Conservation (phyloP, 129 eudicot species). For the Chrysanthemum lavandulifolium region DNA sequence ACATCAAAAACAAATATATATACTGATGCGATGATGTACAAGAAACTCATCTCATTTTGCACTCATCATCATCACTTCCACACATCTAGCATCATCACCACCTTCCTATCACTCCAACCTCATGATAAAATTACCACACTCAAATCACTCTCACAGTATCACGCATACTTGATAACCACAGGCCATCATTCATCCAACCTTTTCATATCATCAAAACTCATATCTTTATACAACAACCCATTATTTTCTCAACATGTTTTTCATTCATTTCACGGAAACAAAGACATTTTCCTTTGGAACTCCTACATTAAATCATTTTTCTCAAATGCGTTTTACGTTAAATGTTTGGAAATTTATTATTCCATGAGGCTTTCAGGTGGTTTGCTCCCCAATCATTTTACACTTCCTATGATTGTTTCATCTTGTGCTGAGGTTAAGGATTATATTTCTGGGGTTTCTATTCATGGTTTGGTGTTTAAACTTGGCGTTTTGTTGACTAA, state of each 20-base stretch:
- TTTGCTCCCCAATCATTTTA: constrained; percentile 52
- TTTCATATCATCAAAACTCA: constrained; percentile 73
- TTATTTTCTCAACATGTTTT: constrained; percentile 44
- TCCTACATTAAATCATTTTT: constrained; percentile 71
- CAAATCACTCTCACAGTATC: constrained; percentile 40
- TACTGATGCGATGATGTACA: constrained; percentile 13
- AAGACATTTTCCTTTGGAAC: constrained; percentile 74
- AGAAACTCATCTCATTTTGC: constrained; percentile 8
- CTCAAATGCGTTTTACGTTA: constrained; percentile 42
- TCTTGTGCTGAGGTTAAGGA: constrained; percentile 65
- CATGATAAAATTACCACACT: constrained; percentile 16
- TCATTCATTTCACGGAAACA: constrained; percentile 31
- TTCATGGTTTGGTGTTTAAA: constrained; percentile 71
- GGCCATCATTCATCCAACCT: constrained; percentile 51
- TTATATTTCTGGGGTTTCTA: constrained; percentile 28
- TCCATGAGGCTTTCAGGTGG: constrained; percentile 45
- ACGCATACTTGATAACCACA: constrained; percentile 56
- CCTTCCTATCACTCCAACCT: constrained; percentile 43
- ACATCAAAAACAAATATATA: no score
- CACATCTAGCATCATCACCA: constrained; percentile 36
- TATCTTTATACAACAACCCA: constrained; percentile 53
- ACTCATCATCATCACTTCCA: constrained; percentile 19
- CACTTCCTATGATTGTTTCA: constrained; percentile 74
- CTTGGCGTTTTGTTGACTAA: constrained; percentile 35
- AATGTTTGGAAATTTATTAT: constrained; percentile 43